Base-by-base conservation (phyloP, 768 basidiomycete species). In the Amylocystis lapponica region DNA sequence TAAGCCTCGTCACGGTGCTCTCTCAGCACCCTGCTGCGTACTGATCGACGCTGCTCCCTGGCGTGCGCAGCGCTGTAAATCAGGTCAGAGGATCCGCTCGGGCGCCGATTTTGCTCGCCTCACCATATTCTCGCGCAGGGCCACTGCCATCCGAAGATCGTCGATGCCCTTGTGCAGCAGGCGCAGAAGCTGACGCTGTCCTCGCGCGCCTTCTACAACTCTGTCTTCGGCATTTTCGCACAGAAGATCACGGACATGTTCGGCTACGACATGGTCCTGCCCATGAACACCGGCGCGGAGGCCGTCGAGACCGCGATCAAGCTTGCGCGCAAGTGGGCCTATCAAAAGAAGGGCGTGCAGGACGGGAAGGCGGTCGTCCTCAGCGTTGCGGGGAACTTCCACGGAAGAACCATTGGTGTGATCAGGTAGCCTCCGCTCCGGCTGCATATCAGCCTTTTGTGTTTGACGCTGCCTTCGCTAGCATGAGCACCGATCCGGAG, bases 271-370 rank as follows among this genome's bases (percentile, higher is more conserved):
- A 93, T 92, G 82, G 91, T 96, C 2, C 72, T 98, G 8, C 94
- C 95, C 19, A 96, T 98, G 93, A 99, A 99, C 74, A 98, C 95
- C 1, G 95, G 95, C 35, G 93, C 93, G 1, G 96, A 99, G 59
- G 96, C 96, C 7, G 96, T 98, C 42, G 96, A 99, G 69, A 96
- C 94, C 0, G 80, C 84, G n/a, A 65, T 99, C 61, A 99, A 99
- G 74, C 75, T 98, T 14, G 84, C 96, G 0, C 69, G 96, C 53
- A 97, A 97, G 69, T 98, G 96, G 96, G 95, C 86, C 2, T 97
- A 98, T 66, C 74, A 74, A 69, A 78, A 78, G 67, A 98, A 91
- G 70, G 82, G 78, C 31, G 83, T 90, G 25, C 70, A 78, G 37
- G 81, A 82, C 43, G 90, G 87, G 36, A 74, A 85, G 54, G 96